Base-by-base conservation (phyloP, 305 asterid species). In the Caryopteris hybrid region DNA sequence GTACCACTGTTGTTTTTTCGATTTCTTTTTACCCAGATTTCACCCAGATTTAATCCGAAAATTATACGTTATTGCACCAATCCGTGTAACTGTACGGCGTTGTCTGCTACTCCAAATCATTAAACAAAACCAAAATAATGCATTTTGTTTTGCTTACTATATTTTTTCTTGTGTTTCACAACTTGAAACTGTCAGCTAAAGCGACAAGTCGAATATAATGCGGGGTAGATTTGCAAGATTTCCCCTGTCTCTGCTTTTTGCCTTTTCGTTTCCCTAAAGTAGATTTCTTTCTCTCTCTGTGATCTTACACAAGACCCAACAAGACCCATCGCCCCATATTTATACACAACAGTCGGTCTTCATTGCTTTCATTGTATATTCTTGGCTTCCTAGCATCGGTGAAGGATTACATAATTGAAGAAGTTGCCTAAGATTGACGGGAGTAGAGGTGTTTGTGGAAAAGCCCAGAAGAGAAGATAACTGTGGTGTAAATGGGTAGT, bases 141-240 rank as follows among this genome's bases (percentile, higher is more conserved):
- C 60, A 33, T 10, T 17, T 66, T 9, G 16, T 27, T 5, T 6
- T n/a, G n/a, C n/a, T n/a, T n/a, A 25, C 4, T 25, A 25, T 25
- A 25, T 4, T 25, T 25, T 20, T 14, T 33, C 48, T 61, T 55
- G 45, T 70, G 68, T 22, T 48, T 60, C 55, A 59, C 27, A 67
- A 57, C 38, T 76, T 69, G 78, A 81, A 61, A 64, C 67, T 75
- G 86, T 83, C 89, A 82, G 83, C 58, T 50, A 81, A 76, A 81
- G 87, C 81, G 93, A 83, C 88, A 83, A 83, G 81, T 83, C 81
- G 84, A 81, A 73, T 81, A 83, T 84, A 88, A 80, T 81, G 92
- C 75, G 79, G 67, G 70, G 71, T 84, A 80, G 97, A 91, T 91
- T 85, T 85, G 73, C 83, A 72, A 91, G 95, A 86, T 89, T 76